A percentile compares a stretch with the other conserved stretches of the same genome.
Conservation (phyloP, 805 yeast species). For the Ogataea trehaloabstinens region DNA sequence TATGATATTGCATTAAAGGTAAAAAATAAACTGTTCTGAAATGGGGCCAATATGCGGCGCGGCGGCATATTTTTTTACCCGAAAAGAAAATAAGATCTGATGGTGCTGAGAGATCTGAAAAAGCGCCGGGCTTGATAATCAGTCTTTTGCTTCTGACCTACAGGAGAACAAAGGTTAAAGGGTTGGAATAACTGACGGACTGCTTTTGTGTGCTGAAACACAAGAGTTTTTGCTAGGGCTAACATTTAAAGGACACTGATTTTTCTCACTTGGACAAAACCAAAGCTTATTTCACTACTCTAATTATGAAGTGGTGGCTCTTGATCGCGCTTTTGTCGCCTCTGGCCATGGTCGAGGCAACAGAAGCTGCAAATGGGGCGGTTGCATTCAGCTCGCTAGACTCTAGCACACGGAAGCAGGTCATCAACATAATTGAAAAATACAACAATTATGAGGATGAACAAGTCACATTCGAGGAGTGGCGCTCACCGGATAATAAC, state of each 20-base stretch:
- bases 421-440: constrained; percentile 19
- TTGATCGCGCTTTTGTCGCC: constrained; percentile 7
- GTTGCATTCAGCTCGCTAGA: constrained; percentile 11
- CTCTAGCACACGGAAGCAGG: constrained; percentile 9
- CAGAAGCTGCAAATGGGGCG: constrained; percentile 2
- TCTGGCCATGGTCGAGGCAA: constrained; percentile 6
- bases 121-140: background rate
- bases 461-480: constrained; percentile 21
- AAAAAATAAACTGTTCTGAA: constrained; percentile 5
- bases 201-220: constrained; percentile 1
- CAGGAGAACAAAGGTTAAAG: background rate
- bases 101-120: background rate
- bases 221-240: constrained; percentile 5
- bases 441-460: constrained; percentile 15
- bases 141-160: background rate
- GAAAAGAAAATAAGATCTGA: background rate
- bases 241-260: constrained; percentile 6
- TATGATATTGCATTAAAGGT: constrained; percentile 5
- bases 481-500: constrained; percentile 27
- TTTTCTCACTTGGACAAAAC: background rate
- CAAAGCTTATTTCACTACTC: constrained; percentile 1
- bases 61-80: constrained; percentile 4
- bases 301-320: constrained; percentile 15
- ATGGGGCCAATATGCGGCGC: constrained; percentile 6
- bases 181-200: background rate